These are phyloP conservation scores for Epichloe coenophiala DNA, from an alignment of 2,329 filamentous ascomycete species.

Conservation along the genomic window DNA sequence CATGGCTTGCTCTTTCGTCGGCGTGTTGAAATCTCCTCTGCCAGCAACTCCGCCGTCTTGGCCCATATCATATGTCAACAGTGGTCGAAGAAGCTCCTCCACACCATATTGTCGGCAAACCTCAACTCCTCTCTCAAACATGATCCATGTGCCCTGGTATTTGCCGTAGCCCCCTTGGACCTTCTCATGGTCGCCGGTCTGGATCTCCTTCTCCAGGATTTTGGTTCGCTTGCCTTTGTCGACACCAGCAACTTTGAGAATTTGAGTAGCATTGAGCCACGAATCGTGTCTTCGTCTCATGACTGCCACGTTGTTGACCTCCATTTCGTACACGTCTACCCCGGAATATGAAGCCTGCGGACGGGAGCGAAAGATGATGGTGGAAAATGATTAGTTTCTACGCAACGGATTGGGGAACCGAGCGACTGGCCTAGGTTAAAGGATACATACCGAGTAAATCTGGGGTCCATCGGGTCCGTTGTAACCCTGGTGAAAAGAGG, in stretches of 20 bases:
- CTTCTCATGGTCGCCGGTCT: slow-evolving; percentile 93
- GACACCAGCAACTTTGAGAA: slow-evolving; percentile 91
- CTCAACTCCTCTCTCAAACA: slow-evolving; percentile 79
- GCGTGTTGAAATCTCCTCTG: slow-evolving; percentile 72
- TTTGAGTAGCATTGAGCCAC: slow-evolving; percentile 97
- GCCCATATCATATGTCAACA: slow-evolving; percentile 70
- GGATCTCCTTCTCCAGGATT: slow-evolving; percentile 93
- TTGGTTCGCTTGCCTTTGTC: slow-evolving; percentile 97
- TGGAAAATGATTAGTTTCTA: background rate
- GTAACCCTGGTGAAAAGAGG: slow-evolving; percentile 24
- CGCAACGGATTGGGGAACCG: background rate
- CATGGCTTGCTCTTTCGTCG: slow-evolving; percentile 98
- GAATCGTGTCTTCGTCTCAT: slow-evolving; percentile 93
- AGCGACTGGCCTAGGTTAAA: background rate
- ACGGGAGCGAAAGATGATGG: background rate
- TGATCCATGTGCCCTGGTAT: slow-evolving; percentile 98
- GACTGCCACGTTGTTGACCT: slow-evolving; percentile 81
- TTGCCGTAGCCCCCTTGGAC: slow-evolving; percentile 99
- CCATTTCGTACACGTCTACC: slow-evolving; percentile 97
- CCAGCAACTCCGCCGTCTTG: slow-evolving; percentile 60
- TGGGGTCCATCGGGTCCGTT: slow-evolving; percentile 32
- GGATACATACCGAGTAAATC: slow-evolving; percentile 45
- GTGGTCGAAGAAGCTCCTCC: slow-evolving; percentile 59
- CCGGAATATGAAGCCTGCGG: slow-evolving; percentile 75
- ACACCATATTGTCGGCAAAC: slow-evolving; percentile 75